These are phyloP conservation scores for Graphilbum ipis-grandicollis DNA, from an alignment of 2,329 filamentous ascomycete species.

Conservation along the genomic window DNA sequence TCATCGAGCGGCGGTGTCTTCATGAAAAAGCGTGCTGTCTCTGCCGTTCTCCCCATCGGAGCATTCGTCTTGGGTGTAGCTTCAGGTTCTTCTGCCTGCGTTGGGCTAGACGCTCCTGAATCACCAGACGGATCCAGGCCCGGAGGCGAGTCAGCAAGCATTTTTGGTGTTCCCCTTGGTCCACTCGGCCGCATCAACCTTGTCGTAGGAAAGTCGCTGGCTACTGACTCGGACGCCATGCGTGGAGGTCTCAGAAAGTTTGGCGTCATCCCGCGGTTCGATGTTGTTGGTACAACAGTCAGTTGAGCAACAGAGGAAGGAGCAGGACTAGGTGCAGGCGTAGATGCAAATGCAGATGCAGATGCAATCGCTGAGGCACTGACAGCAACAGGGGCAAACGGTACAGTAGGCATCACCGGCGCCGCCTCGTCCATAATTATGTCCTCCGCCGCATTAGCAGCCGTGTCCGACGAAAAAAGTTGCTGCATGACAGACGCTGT, in stretches of 20 bases:
- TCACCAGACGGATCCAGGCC: slow-evolving; percentile 1
- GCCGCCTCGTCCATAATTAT: neutral
- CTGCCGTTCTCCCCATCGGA: slow-evolving; percentile 30
- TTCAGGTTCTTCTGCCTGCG: slow-evolving; percentile 31
- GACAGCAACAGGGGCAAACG: neutral
- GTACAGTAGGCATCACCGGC: neutral
- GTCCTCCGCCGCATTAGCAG: neutral
- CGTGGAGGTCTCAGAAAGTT: slow-evolving; percentile 2
- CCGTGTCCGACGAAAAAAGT: neutral
- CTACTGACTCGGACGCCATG: neutral
- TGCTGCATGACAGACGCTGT: neutral
- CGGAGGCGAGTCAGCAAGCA: slow-evolving; percentile 3
- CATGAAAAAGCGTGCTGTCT: slow-evolving; percentile 31
- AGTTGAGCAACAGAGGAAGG: neutral
- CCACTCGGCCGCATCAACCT: neutral
- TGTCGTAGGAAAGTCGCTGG: too few species aligned
- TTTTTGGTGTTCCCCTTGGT: neutral
- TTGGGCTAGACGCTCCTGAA: slow-evolving; percentile 24
- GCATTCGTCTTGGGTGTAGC: slow-evolving; percentile 30
- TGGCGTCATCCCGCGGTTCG: neutral
- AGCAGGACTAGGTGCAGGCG: too few species aligned
- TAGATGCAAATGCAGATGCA: too few species aligned
- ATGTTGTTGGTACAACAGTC: neutral
- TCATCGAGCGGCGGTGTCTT: slow-evolving; percentile 36
- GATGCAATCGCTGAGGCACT: neutral